Evolutionary conservation across 1,284 basidiomycete species (phyloP), one percentile per base, ranked within the genome.

Genomic region (Malassezia obtusa): DNA sequence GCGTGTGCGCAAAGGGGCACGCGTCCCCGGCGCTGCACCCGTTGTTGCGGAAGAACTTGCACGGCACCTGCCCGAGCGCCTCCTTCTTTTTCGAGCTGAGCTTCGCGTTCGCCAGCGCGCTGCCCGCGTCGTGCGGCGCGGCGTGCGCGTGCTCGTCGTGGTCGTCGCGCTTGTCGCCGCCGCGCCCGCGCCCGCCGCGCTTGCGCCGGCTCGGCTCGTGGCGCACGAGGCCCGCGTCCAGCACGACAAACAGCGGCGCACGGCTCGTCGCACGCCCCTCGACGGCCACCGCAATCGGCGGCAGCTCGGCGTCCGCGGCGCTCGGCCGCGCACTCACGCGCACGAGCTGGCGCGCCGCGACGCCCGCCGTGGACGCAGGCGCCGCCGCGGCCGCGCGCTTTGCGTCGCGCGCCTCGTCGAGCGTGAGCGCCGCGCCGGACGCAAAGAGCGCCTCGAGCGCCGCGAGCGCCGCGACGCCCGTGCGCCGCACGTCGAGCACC

Each of bases 31-130:
- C 91, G 11, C 90, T 92, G 77, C 91, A 74, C 45, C 73, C 68
- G 49, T 70, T 65, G 59, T 62, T 66, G 74, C 86, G 89, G 83
- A 85, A 95, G 81, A 98, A 96, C 77, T 94, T 89, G 80, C 92
- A 98, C 2, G 91, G 91, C 24, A 98, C 92, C 79, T 95, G 91
- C 11, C 87, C 88, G 50, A 96, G 81, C 72, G 90, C 88, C 74
- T 90, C 70, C 54, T 71, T 72, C 57, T 73, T 72, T 58, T 72
- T 72, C n/a, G 58, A 59, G 46, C 61, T 65, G 17, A 73, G 62
- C 58, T 73, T 72, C 40, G 68, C 63, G 39, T 64, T 71, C 33
- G 65, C 64, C 0, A 71, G 57, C 14, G 67, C 65, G 39, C 65
- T 70, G 41, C 67, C 67, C 3, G 54, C 52, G 43, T 62, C 63